phyloP scores from a whole-genome alignment of 2,329 filamentous ascomycete genomes.

The Aplosporella prunicola region DNA sequence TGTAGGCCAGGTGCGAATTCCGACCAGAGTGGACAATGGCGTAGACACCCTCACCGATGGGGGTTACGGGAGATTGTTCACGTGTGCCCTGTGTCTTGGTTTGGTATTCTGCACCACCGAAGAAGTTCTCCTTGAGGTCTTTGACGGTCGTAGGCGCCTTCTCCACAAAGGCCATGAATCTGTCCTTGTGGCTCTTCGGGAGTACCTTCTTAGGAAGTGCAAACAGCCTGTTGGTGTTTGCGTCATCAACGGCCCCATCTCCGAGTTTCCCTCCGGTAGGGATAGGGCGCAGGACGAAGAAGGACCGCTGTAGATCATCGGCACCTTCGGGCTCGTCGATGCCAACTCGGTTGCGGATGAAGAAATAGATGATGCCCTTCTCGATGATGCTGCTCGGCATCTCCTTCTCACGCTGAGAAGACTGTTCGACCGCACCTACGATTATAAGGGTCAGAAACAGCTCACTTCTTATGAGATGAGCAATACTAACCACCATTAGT shows the following conservation, averaged over 20 bases:
- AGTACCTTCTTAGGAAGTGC: slow-evolving; percentile 78
- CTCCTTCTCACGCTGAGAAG: slow-evolving; percentile 41
- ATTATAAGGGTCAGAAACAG: not conserved
- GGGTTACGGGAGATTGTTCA: slow-evolving; percentile 58
- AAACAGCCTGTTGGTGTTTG: slow-evolving; percentile 59
- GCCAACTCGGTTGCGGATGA: slow-evolving; percentile 68
- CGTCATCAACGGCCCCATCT: slow-evolving; percentile 46
- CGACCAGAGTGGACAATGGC: slow-evolving; percentile 59
- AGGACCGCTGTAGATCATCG: slow-evolving; percentile 65
- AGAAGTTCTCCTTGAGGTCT: slow-evolving; percentile 63
- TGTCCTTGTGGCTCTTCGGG: slow-evolving; percentile 56
- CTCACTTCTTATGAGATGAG: slow-evolving; percentile 9
- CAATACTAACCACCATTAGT: not conserved
- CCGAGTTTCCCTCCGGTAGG: slow-evolving; percentile 59
- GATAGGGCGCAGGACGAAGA: slow-evolving; percentile 69
- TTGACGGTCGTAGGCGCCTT: slow-evolving; percentile 57
- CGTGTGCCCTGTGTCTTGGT: slow-evolving; percentile 67
- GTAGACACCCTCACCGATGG: slow-evolving; percentile 79
- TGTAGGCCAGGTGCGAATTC: slow-evolving; percentile 69
- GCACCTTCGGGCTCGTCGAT: slow-evolving; percentile 60
- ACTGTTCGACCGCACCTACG: slow-evolving; percentile 40
- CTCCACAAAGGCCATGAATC: slow-evolving; percentile 76
- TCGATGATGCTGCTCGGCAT: slow-evolving; percentile 61
- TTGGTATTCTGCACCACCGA: slow-evolving; percentile 56
- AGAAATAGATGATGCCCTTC: slow-evolving; percentile 87